phyloP scores from a whole-genome alignment of 441 rosid species.

The Arabidopsis lyrata region DNA sequence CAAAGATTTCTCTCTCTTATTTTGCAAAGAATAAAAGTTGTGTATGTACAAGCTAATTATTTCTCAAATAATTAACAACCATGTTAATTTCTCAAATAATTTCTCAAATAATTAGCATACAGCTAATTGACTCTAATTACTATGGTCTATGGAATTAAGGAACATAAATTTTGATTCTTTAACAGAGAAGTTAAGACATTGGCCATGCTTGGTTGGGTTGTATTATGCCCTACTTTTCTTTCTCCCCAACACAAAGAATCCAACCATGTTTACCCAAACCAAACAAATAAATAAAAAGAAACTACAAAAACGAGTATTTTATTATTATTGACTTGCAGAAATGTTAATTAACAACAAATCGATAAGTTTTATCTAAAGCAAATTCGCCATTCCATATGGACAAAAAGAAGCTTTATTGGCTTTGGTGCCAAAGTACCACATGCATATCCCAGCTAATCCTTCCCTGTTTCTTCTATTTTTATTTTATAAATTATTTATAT shows the following conservation, averaged over 20 bases:
- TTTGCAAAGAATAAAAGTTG: no score
- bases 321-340: background rate
- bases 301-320: background rate
- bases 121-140: no score
- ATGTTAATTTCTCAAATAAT: no score
- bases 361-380: constrained; percentile 27
- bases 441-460: constrained; percentile 42
- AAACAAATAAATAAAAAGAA: constrained; percentile 14
- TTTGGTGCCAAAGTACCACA: constrained; percentile 36
- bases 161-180: constrained; percentile 30
- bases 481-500: background rate
- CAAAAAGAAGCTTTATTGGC: constrained; percentile 54
- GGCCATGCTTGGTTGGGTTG: constrained; percentile 51
- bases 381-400: constrained; percentile 46
- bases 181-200: constrained; percentile 32
- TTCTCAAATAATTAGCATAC: no score
- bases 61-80: no score
- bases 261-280: constrained; percentile 30
- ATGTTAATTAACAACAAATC: constrained; percentile 5
- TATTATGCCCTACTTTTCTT: constrained; percentile 68
- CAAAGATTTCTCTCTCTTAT: no score
- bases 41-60: no score
- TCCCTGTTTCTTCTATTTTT: background rate
- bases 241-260: constrained; percentile 60
- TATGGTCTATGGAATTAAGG: background rate